These are phyloP conservation scores for Biscogniauxia marginata DNA, from an alignment of 2,329 filamentous ascomycete species.

Conservation along the genomic window DNA sequence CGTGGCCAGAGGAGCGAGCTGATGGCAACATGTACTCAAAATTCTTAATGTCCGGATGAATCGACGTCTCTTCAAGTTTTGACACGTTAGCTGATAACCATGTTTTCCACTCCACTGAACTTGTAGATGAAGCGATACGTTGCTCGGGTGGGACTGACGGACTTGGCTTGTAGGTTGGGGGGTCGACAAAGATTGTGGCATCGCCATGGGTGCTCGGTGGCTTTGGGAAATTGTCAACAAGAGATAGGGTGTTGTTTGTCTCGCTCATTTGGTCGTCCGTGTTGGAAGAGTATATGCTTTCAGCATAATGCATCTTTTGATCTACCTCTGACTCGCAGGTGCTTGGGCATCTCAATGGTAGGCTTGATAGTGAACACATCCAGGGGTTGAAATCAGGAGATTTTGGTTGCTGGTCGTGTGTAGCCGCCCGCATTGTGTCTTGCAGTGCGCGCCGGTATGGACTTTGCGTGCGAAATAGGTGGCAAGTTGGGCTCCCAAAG, in stretches of 20 bases:
- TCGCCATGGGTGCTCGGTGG: conserved; percentile 29
- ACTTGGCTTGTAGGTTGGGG: conserved; percentile 28
- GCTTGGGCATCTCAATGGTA: conserved; percentile 41
- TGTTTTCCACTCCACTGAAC: conserved; percentile 51
- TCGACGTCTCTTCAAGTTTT: conserved; percentile 40
- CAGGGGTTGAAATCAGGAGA: conserved; percentile 37
- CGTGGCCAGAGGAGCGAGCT: conserved; percentile 36
- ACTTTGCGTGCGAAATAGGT: conserved; percentile 54
- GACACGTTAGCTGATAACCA: conserved; percentile 53
- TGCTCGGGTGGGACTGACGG: conserved; percentile 24
- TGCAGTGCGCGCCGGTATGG: conserved; percentile 54
- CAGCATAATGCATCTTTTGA: conserved; percentile 39
- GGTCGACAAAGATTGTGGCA: conserved; percentile 35
- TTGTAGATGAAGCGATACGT: conserved; percentile 32
- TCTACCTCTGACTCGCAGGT: conserved; percentile 40
- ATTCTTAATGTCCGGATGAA: conserved; percentile 1
- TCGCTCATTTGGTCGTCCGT: conserved; percentile 16
- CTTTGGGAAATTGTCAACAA: conserved; percentile 15
- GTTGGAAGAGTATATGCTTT: conserved; percentile 50
- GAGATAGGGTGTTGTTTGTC: conserved; percentile 9
- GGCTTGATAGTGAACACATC: conserved; percentile 40
- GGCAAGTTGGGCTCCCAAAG: conserved; percentile 50
- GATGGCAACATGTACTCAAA: conserved; percentile 20
- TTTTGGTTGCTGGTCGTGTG: conserved; percentile 24
- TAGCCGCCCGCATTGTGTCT: conserved; percentile 42